Base-by-base conservation (phyloP, 2,329 filamentous ascomycete genomes). In the Penicillium verrucosum region DNA sequence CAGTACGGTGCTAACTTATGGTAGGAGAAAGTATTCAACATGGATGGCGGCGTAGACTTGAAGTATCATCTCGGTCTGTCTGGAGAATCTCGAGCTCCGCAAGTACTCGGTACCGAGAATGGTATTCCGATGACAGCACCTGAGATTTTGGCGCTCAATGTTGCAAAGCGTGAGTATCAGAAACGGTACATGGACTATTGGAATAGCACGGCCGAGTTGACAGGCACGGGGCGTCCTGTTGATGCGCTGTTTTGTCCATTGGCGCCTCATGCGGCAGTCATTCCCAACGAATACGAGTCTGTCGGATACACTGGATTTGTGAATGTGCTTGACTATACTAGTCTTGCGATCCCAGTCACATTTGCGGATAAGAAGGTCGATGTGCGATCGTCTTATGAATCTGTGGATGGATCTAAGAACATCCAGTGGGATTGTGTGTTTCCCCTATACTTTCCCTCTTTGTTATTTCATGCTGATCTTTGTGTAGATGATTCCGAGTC, bases 121-220 rank as follows among this genome's bases (percentile, higher is more conserved):
- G 47, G 58, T 63, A 7, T 65, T 64, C 66, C 80, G 66, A 74
- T 60, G 57, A 78, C 63, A 42, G 78, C 77, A 0, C 69, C 63
- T 5, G 71, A 78, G 25, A 76, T 82, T 50, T 76, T 79, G 44
- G 73, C 69, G 2, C 62, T 79, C 45, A 86, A 85, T 6, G 69
- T 86, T 2, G 69, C 72, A 16, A 83, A 83, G 56, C 76, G 84
- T 1, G 75, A 81, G 27, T 82, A 79, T 48, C 82, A 85, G 63
- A 82, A 81, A 56, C 70, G 76, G 18, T 88, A 87, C 60, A 78
- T 85, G 69, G 84, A 87, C 50, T 87, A 85, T 65, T 87, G 84
- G 85, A 85, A 86, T 59, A 78, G 75, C 14, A 85, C 82, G 0
- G 74, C 70, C 0, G 69, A 75, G 4, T 45, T 75, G n/a, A 84